Evolutionary conservation across 345 rosid genomes (phyloP).

Genomic region (Eucalyptus urophylla): DNA sequence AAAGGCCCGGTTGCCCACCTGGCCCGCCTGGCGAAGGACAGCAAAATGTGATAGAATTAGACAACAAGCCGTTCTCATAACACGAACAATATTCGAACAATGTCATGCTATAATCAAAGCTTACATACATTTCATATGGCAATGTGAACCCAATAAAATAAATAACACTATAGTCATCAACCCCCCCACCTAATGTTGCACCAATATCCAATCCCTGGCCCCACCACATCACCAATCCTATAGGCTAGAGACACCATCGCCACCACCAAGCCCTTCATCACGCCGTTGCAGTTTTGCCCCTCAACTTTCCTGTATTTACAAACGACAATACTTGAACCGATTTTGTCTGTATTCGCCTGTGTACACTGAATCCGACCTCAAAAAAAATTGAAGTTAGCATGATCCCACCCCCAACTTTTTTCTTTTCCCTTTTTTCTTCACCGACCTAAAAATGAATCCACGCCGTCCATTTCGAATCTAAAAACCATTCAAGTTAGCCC

Average conservation of each 20-base stretch:
- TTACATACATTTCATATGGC: neutral
- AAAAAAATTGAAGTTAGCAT: neutral
- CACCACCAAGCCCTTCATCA: neutral
- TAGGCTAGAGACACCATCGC: neutral
- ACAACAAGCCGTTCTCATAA: neutral
- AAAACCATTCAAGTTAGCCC: neutral
- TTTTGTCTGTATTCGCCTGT: neutral
- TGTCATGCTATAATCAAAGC: neutral
- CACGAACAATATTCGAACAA: neutral
- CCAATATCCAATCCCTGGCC: neutral
- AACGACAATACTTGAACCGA: neutral
- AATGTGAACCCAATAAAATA: neutral
- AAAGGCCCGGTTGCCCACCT: accelerated
- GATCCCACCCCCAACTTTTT: neutral
- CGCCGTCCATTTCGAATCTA: neutral
- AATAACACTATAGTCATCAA: neutral
- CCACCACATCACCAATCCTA: neutral
- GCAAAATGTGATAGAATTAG: neutral
- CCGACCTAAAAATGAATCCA: neutral
- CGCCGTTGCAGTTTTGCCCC: neutral
- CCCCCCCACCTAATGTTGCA: neutral
- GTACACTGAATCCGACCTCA: neutral
- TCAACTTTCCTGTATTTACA: neutral
- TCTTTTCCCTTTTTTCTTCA: neutral
- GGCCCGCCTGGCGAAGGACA: neutral